A percentile compares a stretch with the other conserved stretches of the same genome.
These are phyloP conservation scores for Rhizopogon vinicolor DNA, from an alignment of 768 basidiomycete species.

Conservation along the genomic window DNA sequence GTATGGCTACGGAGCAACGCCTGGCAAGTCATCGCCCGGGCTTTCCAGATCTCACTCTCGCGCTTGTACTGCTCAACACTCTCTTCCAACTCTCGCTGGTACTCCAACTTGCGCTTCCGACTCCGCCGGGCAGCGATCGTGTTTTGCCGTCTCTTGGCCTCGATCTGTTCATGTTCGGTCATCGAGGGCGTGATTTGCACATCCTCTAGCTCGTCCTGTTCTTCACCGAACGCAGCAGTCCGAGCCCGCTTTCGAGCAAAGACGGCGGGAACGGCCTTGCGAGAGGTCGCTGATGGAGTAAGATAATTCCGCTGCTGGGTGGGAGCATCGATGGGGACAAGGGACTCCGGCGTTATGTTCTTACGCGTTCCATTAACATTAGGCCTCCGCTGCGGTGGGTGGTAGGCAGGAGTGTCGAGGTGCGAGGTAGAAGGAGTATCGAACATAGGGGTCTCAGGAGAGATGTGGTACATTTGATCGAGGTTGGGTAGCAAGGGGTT, in stretches of 20 bases:
- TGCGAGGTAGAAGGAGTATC: slow-evolving; percentile 31
- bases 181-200: slow-evolving; percentile 36
- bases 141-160: slow-evolving; percentile 77
- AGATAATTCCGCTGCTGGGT: slow-evolving; percentile 75
- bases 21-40: slow-evolving; percentile 42
- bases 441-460: slow-evolving; percentile 48
- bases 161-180: slow-evolving; percentile 64
- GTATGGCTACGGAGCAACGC: slow-evolving; percentile 55
- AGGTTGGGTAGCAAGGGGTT: slow-evolving; percentile 20
- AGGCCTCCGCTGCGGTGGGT: slow-evolving; percentile 28
- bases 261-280: slow-evolving; percentile 71
- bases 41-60: slow-evolving; percentile 63
- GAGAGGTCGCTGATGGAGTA: slow-evolving; percentile 69
- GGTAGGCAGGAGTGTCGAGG: slow-evolving; percentile 14
- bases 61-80: slow-evolving; percentile 44
- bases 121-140: slow-evolving; percentile 82
- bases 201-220: slow-evolving; percentile 48
- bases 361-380: slow-evolving; percentile 66
- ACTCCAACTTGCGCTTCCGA: slow-evolving; percentile 68
- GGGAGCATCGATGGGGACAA: slow-evolving; percentile 73
- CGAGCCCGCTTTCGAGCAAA: slow-evolving; percentile 62
- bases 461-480: slow-evolving; percentile 40
- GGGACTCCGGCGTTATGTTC: slow-evolving; percentile 57
- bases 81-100: slow-evolving; percentile 63
- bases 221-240: slow-evolving; percentile 41